phyloP scores from a whole-genome alignment of 2,329 filamentous ascomycete species.

The Dothidotthia symphoricarpi region DNA sequence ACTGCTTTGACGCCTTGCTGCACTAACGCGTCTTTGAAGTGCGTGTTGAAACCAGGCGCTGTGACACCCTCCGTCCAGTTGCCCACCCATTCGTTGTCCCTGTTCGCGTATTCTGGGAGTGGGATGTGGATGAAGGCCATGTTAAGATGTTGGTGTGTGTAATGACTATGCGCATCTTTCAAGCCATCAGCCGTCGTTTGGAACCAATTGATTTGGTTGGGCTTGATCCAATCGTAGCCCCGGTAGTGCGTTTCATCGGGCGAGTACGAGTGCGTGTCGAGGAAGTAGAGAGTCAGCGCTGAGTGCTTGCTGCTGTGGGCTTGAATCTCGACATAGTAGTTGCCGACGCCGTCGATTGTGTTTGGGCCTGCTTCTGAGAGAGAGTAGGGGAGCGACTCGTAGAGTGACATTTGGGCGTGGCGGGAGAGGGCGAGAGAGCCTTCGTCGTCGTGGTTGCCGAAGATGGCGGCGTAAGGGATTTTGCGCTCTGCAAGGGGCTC shows the following conservation, averaged over 20 bases:
- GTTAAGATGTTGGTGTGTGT: constrained; percentile 90
- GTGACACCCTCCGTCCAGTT: constrained; percentile 80
- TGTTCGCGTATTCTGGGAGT: constrained; percentile 77
- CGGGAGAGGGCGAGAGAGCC: constrained; percentile 75
- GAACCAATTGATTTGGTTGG: constrained; percentile 94
- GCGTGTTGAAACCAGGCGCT: constrained; percentile 83
- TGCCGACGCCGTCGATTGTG: constrained; percentile 85
- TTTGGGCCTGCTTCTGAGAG: constrained; percentile 80
- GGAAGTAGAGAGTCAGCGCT: constrained; percentile 87
- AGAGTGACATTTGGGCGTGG: constrained; percentile 75
- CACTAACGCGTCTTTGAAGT: constrained; percentile 87
- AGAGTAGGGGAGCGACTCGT: constrained; percentile 85
- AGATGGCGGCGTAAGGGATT: constrained; percentile 90
- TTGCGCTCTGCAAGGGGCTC: constrained; percentile 80
- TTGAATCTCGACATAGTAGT: constrained; percentile 89
- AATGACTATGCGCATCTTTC: constrained; percentile 70
- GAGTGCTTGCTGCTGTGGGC: constrained; percentile 82
- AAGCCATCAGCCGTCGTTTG: constrained; percentile 70
- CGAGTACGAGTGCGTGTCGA: constrained; percentile 90
- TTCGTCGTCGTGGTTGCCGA: constrained; percentile 97
- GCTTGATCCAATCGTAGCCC: constrained; percentile 98
- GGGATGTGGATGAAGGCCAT: constrained; percentile 98
- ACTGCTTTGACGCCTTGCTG: constrained; percentile 83
- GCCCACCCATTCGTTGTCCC: constrained; percentile 61
- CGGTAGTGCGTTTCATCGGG: constrained; percentile 82